Evolutionary conservation across 495 filamentous ascomycete genomes (phyloP), one percentile per base, ranked within the genome.

Genomic region (Lepraria neglecta): DNA sequence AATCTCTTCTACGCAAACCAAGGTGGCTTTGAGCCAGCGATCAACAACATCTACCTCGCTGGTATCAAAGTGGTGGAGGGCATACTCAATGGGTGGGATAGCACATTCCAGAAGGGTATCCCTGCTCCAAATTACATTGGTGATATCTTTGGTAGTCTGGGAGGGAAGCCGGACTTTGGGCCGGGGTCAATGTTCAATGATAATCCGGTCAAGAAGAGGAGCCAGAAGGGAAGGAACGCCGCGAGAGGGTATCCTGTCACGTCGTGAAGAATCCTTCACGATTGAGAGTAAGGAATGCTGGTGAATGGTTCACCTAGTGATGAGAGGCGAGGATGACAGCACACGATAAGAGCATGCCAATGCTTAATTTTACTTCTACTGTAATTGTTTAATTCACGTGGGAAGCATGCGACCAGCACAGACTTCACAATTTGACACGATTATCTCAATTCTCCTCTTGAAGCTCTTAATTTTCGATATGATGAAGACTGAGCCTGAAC

Each of bases 101-200:
- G 59, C 17, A 83, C 72, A 0, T 91, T 86, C 63, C 69, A 75
- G 30, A 59, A 66, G 24, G 87, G 88, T 14, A 70, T 90, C 54
- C 77, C 80, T 69, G 72, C 86, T 0, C 74, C 59, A 17, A 91
- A 90, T 67, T 90, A 90, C 62, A 75, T 91, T 38, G 88, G 88
- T 9, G 85, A 90, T 68, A 84, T 89, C 55, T 84, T 87, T 59
- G 87, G 86, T 10, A 81, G 81, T 9, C 65, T 89, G 43, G 85
- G 87, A 15, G 85, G 84, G 6, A 66, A 67, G 30, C 86, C 86
- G 0, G 83, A 87, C 69, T 89, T 88, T 73, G 87, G 86, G 0
- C 80, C 82, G 0, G 82, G 80, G 0, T 76, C 72, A 9, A 51
- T 54, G 43, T 69, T 69, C 19, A 62, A 62, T 50, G 43, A 66